A percentile compares a stretch with the other conserved stretches of the same genome.
These are phyloP conservation scores for Russula foetens DNA, from an alignment of 768 basidiomycete species.

Conservation along the genomic window DNA sequence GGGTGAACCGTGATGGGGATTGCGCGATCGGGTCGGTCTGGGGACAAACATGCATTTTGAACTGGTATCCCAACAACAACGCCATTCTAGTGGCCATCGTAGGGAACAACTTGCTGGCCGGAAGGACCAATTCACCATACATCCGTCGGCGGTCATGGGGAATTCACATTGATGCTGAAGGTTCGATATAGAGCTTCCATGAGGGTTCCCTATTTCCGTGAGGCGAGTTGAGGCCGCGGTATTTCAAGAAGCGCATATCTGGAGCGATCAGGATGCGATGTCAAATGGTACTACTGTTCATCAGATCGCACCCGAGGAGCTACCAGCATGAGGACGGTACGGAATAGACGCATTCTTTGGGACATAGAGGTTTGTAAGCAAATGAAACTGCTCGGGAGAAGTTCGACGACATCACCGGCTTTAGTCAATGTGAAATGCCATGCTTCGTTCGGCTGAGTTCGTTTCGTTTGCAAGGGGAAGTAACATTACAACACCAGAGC, in stretches of 20 bases:
- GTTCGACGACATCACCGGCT: background rate
- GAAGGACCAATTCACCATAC: background rate
- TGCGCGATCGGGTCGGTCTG: no score
- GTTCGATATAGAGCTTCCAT: background rate
- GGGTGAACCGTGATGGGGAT: background rate
- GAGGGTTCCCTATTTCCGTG: background rate
- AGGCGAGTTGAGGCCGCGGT: slow-evolving; percentile 3
- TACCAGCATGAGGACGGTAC: background rate
- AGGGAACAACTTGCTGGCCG: background rate
- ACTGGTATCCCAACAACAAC: background rate
- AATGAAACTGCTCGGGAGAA: background rate
- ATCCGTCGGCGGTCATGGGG: background rate
- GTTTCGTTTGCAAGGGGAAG: background rate
- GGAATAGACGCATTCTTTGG: background rate
- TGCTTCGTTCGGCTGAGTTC: no score
- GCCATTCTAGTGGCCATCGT: background rate
- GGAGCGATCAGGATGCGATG: background rate
- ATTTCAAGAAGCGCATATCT: background rate
- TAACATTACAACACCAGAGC: background rate
- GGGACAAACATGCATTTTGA: background rate
- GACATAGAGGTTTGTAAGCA: background rate
- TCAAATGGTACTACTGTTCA: background rate
- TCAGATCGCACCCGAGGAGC: background rate
- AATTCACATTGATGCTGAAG: background rate
- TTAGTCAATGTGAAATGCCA: background rate